Evolutionary conservation across 164 flowering plant genomes (phyloP).

Genomic region (Echeveria elegans): DNA sequence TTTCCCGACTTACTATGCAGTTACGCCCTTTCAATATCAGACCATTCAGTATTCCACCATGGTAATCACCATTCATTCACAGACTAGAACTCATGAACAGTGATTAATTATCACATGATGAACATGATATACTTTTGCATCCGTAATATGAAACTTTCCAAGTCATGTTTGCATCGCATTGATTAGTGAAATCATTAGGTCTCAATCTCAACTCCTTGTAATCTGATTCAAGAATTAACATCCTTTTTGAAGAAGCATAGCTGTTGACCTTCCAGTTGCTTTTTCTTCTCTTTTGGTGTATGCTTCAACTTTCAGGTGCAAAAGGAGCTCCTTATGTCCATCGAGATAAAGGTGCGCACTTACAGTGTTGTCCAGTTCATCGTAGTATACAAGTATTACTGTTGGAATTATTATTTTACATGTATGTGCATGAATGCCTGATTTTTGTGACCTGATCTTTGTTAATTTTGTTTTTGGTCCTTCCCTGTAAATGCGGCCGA

Average conservation of each 20-base stretch:
- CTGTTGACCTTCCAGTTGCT: not conserved
- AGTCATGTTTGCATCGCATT: not conserved
- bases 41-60: constrained; percentile 66
- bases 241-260: not conserved
- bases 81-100: not conserved
- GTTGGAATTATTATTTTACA: not conserved
- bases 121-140: not conserved
- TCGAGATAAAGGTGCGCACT: constrained; percentile 75
- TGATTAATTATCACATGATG: too few species aligned
- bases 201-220: not conserved
- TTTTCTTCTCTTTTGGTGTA: not conserved
- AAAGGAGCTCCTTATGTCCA: constrained; percentile 40
- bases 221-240: not conserved
- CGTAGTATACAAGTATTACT: not conserved
- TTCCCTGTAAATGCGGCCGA: constrained; percentile 41
- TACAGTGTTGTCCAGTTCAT: not conserved
- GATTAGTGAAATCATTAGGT: not conserved
- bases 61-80: constrained; percentile 26
- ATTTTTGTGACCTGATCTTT: not conserved
- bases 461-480: not conserved
- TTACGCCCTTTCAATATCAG: constrained; percentile 70
- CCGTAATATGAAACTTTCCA: not conserved
- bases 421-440: not conserved
- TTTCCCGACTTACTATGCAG: too few species aligned
- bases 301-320: constrained; percentile 45